Evolutionary conservation across 768 basidiomycete species (phyloP), one percentile per base, ranked within the genome.

Genomic region (Hydnum rufescens): DNA sequence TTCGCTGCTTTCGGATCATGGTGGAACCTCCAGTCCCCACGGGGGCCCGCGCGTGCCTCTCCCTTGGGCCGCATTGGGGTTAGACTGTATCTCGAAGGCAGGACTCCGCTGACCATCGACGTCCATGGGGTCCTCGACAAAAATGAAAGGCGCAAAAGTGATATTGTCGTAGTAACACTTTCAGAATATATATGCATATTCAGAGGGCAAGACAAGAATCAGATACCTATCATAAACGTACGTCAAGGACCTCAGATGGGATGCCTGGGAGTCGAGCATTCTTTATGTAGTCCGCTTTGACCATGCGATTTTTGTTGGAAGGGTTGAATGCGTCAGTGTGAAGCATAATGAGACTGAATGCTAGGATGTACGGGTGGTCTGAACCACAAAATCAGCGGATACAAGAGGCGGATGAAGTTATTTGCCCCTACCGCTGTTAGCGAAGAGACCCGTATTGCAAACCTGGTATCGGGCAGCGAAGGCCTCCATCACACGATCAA

Each of bases 151-250:
- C 26, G 86, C 85, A 64, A 89, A 90, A 19, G 89, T 77, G 54
- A 92, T 92, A 60, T 99, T 96, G 66, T 99, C 95, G 63, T 82
- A 97, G 63, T 89, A 90, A 58, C 82, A 92, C 88, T 95, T n/a
- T n/a, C n/a, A n/a, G n/a, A n/a, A n/a, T n/a, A n/a, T 58, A 2
- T 30, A 50, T 4, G 32, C 30, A 31, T 2, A 5, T 25, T 30
- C 36, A 34, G 48, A 43, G 19, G 22, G 23, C 56, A n/a, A n/a
- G n/a, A n/a, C n/a, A n/a, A n/a, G n/a, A n/a, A n/a, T 55, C 50
- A n/a, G n/a, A n/a, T n/a, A n/a, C n/a, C n/a, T n/a, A 48, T n/a
- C 19, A 55, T 4, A n/a, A 42, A 55, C 80, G 63, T 63, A 93
- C 90, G 61, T 92, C 89, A 51, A 99, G 71, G 26, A 95, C 76